Percentiles rank a stretch among this genome's conserved stretches.
These are phyloP conservation scores for Pulveroboletus sp. DNA, from an alignment of 768 basidiomycete genomes.

Conservation along the genomic window DNA sequence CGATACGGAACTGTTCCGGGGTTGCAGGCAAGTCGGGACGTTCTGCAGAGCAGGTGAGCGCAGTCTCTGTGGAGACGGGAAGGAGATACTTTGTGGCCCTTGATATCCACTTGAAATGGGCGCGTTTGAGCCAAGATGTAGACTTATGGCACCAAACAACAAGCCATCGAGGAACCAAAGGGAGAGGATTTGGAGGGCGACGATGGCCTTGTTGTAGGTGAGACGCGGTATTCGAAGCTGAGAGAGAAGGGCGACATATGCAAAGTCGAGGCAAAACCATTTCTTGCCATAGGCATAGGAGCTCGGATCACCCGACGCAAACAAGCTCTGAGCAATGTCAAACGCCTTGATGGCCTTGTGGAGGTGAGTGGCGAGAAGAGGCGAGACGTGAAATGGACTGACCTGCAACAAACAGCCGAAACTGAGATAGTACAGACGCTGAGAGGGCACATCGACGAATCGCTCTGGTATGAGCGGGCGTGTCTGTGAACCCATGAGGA, in stretches of 20 bases:
- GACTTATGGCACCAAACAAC: slow-evolving; percentile 64
- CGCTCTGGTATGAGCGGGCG: slow-evolving; percentile 66
- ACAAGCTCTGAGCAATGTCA: slow-evolving; percentile 56
- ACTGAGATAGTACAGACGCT: slow-evolving; percentile 74
- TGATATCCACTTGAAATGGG: slow-evolving; percentile 13
- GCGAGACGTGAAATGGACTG: slow-evolving; percentile 2
- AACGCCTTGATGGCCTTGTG: slow-evolving; percentile 69
- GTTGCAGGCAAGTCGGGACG: slow-evolving; percentile 38
- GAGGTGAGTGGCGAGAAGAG: not conserved
- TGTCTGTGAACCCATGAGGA: slow-evolving; percentile 11
- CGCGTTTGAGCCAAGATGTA: slow-evolving; percentile 41
- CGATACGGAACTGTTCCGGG: slow-evolving; percentile 43
- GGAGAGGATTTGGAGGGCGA: slow-evolving; percentile 55
- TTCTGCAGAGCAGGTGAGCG: slow-evolving; percentile 21
- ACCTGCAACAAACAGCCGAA: slow-evolving; percentile 77
- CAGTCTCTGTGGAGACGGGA: not conserved
- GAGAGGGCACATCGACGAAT: slow-evolving; percentile 70
- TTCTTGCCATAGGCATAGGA: slow-evolving; percentile 51
- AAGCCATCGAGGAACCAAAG: slow-evolving; percentile 65
- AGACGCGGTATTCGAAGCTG: slow-evolving; percentile 72
- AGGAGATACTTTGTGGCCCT: slow-evolving; percentile 31
- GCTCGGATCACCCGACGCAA: slow-evolving; percentile 40
- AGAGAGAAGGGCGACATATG: slow-evolving; percentile 52
- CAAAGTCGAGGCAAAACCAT: slow-evolving; percentile 69
- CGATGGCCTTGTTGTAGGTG: slow-evolving; percentile 57